Percentiles rank a stretch among this genome's conserved stretches.
Evolutionary conservation across 345 rosid species (phyloP).

Genomic region (Mallotus nudiflorus): DNA sequence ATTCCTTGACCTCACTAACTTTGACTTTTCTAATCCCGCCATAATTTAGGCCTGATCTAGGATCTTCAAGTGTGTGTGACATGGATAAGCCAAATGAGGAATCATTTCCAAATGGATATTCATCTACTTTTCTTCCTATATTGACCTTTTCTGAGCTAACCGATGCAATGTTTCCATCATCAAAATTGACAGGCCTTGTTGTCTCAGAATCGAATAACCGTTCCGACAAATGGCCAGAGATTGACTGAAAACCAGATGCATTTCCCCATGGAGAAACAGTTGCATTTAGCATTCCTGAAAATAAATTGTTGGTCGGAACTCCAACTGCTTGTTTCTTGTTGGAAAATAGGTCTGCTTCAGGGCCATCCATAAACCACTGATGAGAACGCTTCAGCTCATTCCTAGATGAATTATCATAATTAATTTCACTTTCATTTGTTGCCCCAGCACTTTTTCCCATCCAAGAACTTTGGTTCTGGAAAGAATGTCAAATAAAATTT

Average conservation of each 20-base stretch:
- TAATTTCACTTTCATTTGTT: conserved; percentile 36
- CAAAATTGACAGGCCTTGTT: conserved; percentile 29
- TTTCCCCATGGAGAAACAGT: conserved; percentile 44
- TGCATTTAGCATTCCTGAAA: conserved; percentile 38
- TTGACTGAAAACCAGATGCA: conserved; percentile 39
- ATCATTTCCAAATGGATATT: conserved; percentile 31
- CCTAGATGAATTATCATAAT: conserved; percentile 40
- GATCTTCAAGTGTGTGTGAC: conserved; percentile 41
- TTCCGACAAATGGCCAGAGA: conserved; percentile 41
- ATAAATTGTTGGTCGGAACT: conserved; percentile 38
- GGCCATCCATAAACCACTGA: conserved; percentile 49
- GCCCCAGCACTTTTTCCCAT: conserved; percentile 38
- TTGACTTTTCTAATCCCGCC: conserved; percentile 57
- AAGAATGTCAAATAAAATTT: conserved; percentile 16
- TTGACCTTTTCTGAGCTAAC: conserved; percentile 31
- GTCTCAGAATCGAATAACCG: conserved; percentile 40
- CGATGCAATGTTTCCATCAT: conserved; percentile 36
- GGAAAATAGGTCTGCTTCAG: conserved; percentile 42
- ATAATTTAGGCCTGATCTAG: conserved; percentile 33
- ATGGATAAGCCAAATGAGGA: conserved; percentile 48
- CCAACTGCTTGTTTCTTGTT: conserved; percentile 50
- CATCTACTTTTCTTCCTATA: conserved; percentile 36
- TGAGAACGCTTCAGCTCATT: conserved; percentile 43
- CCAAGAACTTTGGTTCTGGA: conserved; percentile 56
- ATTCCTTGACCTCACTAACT: conserved; percentile 52